A percentile compares a stretch with the other conserved stretches of the same genome.
Evolutionary conservation across 2,329 filamentous ascomycete genomes (phyloP).

Genomic region (Gnomoniopsis sp.): DNA sequence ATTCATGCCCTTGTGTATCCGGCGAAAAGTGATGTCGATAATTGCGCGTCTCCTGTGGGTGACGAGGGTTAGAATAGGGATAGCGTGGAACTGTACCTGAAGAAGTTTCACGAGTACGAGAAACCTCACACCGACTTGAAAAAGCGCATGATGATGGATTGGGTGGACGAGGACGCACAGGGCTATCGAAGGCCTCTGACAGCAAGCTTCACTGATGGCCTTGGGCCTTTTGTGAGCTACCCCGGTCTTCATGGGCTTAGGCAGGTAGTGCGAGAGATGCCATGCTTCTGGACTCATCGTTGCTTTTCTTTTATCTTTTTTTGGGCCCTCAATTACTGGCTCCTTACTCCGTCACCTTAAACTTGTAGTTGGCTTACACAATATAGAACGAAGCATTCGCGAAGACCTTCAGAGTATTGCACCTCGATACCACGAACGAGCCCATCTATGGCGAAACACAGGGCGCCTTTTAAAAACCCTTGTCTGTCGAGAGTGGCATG

Average conservation of each 20-base stretch:
- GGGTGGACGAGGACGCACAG: not conserved
- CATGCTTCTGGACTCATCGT: no score
- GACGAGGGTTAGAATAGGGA: constrained; percentile 25
- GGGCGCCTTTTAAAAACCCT: not conserved
- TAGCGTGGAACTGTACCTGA: constrained; percentile 29
- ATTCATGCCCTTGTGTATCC: constrained; percentile 26
- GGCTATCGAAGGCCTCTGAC: not conserved
- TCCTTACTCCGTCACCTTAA: not conserved
- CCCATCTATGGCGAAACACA: not conserved
- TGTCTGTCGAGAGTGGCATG: not conserved
- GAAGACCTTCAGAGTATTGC: not conserved
- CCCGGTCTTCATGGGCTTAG: no score
- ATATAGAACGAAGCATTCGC: not conserved
- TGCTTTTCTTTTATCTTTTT: not conserved
- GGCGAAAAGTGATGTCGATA: constrained; percentile 23
- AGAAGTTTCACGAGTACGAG: constrained; percentile 24
- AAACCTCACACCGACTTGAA: not conserved
- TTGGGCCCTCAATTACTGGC: no score
- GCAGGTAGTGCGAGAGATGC: no score
- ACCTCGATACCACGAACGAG: not conserved
- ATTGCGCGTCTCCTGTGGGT: constrained; percentile 24
- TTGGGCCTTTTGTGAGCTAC: not conserved
- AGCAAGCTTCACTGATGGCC: not conserved
- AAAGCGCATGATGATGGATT: not conserved
- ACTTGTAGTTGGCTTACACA: not conserved